These are phyloP conservation scores for Phytopythium kandeliae DNA, from an alignment of 352 stramenopile genomes.

Conservation along the genomic window DNA sequence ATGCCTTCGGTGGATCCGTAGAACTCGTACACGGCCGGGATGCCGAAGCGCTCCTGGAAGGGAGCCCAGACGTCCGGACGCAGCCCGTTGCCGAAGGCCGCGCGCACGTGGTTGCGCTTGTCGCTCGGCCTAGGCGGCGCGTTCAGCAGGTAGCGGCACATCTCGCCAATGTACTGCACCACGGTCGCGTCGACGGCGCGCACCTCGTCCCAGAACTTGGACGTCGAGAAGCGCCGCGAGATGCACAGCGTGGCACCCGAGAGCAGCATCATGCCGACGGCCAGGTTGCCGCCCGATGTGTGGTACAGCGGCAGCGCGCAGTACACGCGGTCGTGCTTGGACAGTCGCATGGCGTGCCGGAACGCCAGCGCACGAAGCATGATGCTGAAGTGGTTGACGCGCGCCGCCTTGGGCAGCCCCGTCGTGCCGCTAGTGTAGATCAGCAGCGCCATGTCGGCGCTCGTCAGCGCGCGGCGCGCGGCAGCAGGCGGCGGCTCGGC, in stretches of 20 bases:
- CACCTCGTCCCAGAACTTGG: slow-evolving; percentile 76
- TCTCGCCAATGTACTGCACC: slow-evolving; percentile 90
- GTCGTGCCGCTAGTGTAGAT: slow-evolving; percentile 88
- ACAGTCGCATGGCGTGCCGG: slow-evolving; percentile 41
- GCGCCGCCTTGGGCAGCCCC: slow-evolving; percentile 67
- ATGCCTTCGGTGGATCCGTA: slow-evolving; percentile 91
- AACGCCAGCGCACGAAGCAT: slow-evolving; percentile 56
- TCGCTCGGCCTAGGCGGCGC: slow-evolving; percentile 39
- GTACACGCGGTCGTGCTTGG: slow-evolving; percentile 64
- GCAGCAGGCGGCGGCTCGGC: slow-evolving; percentile 16
- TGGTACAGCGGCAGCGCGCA: slow-evolving; percentile 82
- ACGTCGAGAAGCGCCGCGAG: slow-evolving; percentile 65
- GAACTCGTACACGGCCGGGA: slow-evolving; percentile 88
- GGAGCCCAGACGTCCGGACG: slow-evolving; percentile 83
- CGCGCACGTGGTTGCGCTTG: slow-evolving; percentile 60
- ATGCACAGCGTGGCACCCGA: slow-evolving; percentile 73
- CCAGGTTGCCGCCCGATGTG: slow-evolving; percentile 74
- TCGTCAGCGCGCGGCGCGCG: slow-evolving; percentile 29
- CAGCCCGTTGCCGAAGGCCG: slow-evolving; percentile 89
- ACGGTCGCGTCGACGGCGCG: slow-evolving; percentile 61
- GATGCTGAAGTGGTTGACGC: slow-evolving; percentile 73
- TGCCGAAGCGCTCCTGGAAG: slow-evolving; percentile 85
- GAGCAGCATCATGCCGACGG: slow-evolving; percentile 77
- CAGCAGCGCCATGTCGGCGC: slow-evolving; percentile 59
- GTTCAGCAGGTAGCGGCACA: slow-evolving; percentile 84